Evolutionary conservation across 257 asterid genomes (phyloP), one percentile per base, ranked within the genome.

Genomic region (Linaria vulgaris): DNA sequence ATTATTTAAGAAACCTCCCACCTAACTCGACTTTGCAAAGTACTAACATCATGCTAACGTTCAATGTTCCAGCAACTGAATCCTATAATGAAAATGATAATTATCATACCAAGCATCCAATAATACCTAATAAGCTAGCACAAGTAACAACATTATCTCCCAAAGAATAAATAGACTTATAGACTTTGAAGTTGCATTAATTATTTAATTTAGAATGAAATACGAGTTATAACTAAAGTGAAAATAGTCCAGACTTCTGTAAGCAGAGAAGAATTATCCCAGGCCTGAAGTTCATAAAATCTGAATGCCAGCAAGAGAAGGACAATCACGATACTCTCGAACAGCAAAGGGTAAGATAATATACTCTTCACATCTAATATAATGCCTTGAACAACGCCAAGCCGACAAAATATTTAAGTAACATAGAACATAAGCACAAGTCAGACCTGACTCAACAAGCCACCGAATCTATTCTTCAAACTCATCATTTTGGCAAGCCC

Each of bases 381-480:
- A 44, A 37, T 24, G 39, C 41, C 56, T 53, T 53, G 17, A 46
- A 19, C 45, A 11, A 22, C 65, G 27, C 13, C 41, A 50, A 30
- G 48, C 59, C 64, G 65, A 49, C 44, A 53, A 47, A 44, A 44
- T 53, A 30, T 55, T 54, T 17, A 6, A 69, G 45, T 60, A 63
- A 47, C 59, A n/a, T 20, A 43, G 50, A 64, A 41, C 16, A 16
- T 7, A 63, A 24, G 48, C 24, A 30, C 45, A 56, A 68, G 54
- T 21, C 17, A 56, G 21, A 92, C 99, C 97, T 92, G 99, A 79
- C 77, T 78, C 78, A 92, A 60, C 78, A 90, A 66, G 54, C 99
- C 99, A 69, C 99, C 99, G 56, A 89, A 92, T 78, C 79, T 83
- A 71, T 61, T 92, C 88, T 87, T 92, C 83, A 92, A 82, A 71